Conservation (phyloP, 2,329 filamentous ascomycete species). For the Hypoxylon sp. region DNA sequence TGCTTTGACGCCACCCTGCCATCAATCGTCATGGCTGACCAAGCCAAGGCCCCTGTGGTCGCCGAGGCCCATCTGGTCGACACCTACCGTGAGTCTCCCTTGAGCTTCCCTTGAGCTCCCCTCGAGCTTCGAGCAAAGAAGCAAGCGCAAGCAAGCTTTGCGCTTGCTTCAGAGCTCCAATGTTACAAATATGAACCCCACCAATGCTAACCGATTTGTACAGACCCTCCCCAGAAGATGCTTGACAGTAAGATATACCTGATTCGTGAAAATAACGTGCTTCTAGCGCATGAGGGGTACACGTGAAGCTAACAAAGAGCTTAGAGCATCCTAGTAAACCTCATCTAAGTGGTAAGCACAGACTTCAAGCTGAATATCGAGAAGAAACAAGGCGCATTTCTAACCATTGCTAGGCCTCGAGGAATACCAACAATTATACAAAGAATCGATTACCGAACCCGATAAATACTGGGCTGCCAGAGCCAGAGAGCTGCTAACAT, state of each 20-base stretch:
- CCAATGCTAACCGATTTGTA: constrained; percentile 38
- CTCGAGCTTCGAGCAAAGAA: too few relatives aligned
- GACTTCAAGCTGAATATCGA: neutral
- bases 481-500: constrained; percentile 88
- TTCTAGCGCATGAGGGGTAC: neutral
- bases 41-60: constrained; percentile 67
- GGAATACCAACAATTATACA: constrained; percentile 73
- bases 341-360: constrained; percentile 67
- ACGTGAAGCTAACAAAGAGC: constrained; percentile 41
- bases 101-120: too few relatives aligned
- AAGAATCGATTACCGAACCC: constrained; percentile 89
- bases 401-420: constrained; percentile 61
- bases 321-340: constrained; percentile 75
- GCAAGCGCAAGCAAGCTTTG: too few relatives aligned
- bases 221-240: constrained; percentile 73
- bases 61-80: constrained; percentile 79
- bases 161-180: too few relatives aligned
- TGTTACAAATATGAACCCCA: neutral
- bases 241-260: constrained; percentile 66
- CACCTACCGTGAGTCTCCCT: constrained; percentile 68
- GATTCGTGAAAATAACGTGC: constrained; percentile 1
- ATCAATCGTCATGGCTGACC: constrained; percentile 54
- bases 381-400: constrained; percentile 20
- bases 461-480: constrained; percentile 88
- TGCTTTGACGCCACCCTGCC: constrained; percentile 54